Conservation (phyloP, 768 basidiomycete genomes). For the Strobilomyces dryophilus region DNA sequence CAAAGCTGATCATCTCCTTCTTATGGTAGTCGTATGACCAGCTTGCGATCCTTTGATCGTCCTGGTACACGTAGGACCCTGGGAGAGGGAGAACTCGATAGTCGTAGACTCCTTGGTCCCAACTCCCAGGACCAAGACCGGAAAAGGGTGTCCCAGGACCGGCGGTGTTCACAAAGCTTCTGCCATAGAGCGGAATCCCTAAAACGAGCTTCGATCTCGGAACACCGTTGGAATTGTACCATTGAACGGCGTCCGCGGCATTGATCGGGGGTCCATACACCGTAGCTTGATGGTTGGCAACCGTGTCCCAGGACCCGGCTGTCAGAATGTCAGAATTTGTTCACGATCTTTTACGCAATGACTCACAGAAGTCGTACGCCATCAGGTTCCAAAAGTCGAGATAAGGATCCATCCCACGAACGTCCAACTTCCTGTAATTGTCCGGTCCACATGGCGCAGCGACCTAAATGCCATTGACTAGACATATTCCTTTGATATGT, state of each 20-base stretch:
- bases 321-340: slow-evolving; percentile 8
- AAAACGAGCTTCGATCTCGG: slow-evolving; percentile 76
- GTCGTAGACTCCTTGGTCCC: slow-evolving; percentile 92
- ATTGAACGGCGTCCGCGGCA: slow-evolving; percentile 59
- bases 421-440: slow-evolving; percentile 75
- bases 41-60: slow-evolving; percentile 67
- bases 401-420: slow-evolving; percentile 80
- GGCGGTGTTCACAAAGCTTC: slow-evolving; percentile 80
- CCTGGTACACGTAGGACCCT: slow-evolving; percentile 59
- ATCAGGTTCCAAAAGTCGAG: slow-evolving; percentile 98
- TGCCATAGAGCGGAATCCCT: slow-evolving; percentile 91
- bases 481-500: not conserved
- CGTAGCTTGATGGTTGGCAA: slow-evolving; percentile 84
- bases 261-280: slow-evolving; percentile 66
- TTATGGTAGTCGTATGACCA: slow-evolving; percentile 77
- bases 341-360: slow-evolving; percentile 17
- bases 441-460: slow-evolving; percentile 90
- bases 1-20: slow-evolving; percentile 82
- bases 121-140: slow-evolving; percentile 82
- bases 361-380: slow-evolving; percentile 79
- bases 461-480: slow-evolving; percentile 45
- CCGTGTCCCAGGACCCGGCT: slow-evolving; percentile 76
- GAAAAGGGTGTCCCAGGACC: slow-evolving; percentile 79
- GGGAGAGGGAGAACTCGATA: slow-evolving; percentile 86
- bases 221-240: slow-evolving; percentile 71